Evolutionary conservation across 495 filamentous ascomycete genomes (phyloP).

Genomic region (Aspergillus haitiensis): DNA sequence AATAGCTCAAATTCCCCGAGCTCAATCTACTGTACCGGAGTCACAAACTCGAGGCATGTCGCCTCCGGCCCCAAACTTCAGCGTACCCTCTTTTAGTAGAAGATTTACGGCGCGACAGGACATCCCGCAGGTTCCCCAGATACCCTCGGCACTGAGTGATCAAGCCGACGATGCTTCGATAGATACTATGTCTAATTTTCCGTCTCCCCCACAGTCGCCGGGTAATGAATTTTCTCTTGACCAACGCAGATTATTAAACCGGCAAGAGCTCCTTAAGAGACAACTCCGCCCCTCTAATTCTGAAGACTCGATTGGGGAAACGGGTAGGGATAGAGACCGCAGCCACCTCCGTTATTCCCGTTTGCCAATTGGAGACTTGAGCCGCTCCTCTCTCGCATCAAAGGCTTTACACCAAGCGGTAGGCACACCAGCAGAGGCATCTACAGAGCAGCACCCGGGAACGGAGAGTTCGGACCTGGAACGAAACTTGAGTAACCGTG

Average conservation of each 20-base stretch:
- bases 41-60: constrained; percentile 36
- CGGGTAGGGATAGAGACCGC: constrained; percentile 10
- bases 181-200: constrained; percentile 31
- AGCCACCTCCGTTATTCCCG: constrained; percentile 29
- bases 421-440: background rate
- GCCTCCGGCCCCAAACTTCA: constrained; percentile 51
- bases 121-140: constrained; percentile 20
- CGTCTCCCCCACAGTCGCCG: constrained; percentile 44
- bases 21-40: constrained; percentile 35
- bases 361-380: constrained; percentile 19
- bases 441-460: constrained; percentile 4
- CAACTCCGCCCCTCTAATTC: constrained; percentile 38
- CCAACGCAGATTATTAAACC: constrained; percentile 10
- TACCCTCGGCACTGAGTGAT: constrained; percentile 24
- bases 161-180: constrained; percentile 20
- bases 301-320: constrained; percentile 33
- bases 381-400: background rate
- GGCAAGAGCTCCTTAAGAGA: constrained; percentile 13
- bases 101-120: constrained; percentile 36
- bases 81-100: constrained; percentile 52
- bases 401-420: background rate
- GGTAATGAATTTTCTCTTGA: constrained; percentile 32
- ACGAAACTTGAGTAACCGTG: background rate
- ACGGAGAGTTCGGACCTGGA: background rate
- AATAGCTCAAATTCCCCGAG: constrained; percentile 22